Percentiles rank a stretch among this genome's conserved stretches.
Conservation (phyloP, 2,329 filamentous ascomycete species). For the Beauveria asiatica region DNA sequence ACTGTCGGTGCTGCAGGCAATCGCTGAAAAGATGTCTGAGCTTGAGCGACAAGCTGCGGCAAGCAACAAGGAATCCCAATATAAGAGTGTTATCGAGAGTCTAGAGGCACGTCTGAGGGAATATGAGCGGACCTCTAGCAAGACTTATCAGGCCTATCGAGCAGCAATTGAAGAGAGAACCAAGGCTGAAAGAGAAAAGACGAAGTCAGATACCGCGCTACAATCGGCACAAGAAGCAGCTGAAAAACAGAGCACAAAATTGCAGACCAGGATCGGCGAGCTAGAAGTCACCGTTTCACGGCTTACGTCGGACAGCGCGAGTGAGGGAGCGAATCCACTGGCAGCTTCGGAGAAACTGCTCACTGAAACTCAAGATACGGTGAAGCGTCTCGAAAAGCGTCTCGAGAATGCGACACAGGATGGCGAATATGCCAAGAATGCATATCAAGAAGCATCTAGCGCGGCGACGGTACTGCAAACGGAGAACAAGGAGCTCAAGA, state of each 20-base stretch:
- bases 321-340: conserved; percentile 18
- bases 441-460: conserved; percentile 51
- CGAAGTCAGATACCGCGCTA: conserved; percentile 27
- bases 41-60: conserved; percentile 20
- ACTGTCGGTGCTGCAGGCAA: conserved; percentile 27
- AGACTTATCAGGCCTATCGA: conserved; percentile 39
- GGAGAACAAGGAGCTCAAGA: conserved; percentile 39
- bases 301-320: conserved; percentile 19
- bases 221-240: conserved; percentile 20
- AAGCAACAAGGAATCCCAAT: conserved; percentile 24
- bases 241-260: conserved; percentile 28
- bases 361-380: conserved; percentile 28
- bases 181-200: conserved; percentile 37
- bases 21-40: conserved; percentile 29
- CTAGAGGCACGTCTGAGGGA: conserved; percentile 39
- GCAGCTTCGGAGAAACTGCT: conserved; percentile 24
- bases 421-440: conserved; percentile 46
- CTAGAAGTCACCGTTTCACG: conserved; percentile 27
- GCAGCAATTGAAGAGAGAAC: conserved; percentile 43
- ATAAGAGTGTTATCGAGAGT: conserved; percentile 32
- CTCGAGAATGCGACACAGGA: conserved; percentile 37
- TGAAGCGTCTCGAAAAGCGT: conserved; percentile 32
- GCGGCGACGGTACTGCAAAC: conserved; percentile 34
- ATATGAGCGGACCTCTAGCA: conserved; percentile 33
- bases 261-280: conserved; percentile 27